Conservation (phyloP, 2,329 filamentous ascomycete genomes). For the Hymenoscyphus fructigenus region DNA sequence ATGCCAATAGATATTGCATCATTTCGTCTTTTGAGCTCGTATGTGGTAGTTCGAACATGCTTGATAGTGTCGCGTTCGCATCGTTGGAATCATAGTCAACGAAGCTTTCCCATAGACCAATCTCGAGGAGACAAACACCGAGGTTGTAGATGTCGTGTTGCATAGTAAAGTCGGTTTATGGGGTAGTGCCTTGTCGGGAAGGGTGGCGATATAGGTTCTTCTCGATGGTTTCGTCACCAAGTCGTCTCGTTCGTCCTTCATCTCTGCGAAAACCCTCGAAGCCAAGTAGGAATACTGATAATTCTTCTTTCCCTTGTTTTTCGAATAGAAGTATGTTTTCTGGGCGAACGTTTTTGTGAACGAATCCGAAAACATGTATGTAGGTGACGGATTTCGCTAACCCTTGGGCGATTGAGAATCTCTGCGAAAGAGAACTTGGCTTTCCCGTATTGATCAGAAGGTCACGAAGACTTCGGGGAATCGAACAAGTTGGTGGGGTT, state of each 20-base stretch:
- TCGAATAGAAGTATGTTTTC: not conserved
- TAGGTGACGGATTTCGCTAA: not conserved
- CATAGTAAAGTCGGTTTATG: conserved; percentile 13
- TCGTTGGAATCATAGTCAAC: conserved; percentile 5
- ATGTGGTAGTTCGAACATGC: not conserved
- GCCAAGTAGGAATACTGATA: not conserved
- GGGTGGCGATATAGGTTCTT: not conserved
- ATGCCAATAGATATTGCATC: not conserved
- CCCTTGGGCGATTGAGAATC: not conserved
- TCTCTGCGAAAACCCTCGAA: not conserved
- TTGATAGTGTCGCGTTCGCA: conserved; percentile 8
- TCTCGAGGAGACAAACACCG: conserved; percentile 24
- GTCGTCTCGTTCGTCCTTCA: not conserved
- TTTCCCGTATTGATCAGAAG: not conserved
- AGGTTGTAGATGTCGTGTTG: conserved; percentile 30
- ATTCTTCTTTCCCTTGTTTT: not conserved
- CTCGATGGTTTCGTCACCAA: not conserved
- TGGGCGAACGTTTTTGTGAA: not conserved
- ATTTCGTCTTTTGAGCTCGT: not conserved
- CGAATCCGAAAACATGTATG: not conserved
- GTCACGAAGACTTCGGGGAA: not conserved
- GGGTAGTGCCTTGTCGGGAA: not conserved
- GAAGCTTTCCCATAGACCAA: conserved; percentile 25
- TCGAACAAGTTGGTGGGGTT: not conserved
- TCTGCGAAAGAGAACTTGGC: not conserved